Percentiles rank a stretch among this genome's conserved stretches.
phyloP scores from a whole-genome alignment of 2,329 filamentous ascomycete species.

The Claviceps sp. region DNA sequence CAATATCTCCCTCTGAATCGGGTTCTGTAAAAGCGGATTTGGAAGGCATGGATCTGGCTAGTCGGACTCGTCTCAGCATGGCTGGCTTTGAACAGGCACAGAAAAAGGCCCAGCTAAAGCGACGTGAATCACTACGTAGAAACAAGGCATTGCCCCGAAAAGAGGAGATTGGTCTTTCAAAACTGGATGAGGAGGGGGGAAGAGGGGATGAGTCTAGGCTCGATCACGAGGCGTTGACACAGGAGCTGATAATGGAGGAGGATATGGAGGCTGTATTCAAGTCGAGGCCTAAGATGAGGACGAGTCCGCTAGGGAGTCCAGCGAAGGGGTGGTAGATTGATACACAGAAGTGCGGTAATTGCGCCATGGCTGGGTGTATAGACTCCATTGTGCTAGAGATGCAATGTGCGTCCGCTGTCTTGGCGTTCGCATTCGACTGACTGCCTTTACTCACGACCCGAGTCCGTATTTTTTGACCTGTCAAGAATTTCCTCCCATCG shows the following conservation, averaged over 20 bases:
- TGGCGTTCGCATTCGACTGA: neutral
- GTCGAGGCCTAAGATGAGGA: conserved; percentile 66
- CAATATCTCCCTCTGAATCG: neutral
- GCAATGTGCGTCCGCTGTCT: too few relatives aligned
- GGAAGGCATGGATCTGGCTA: conserved; percentile 33
- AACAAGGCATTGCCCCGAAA: conserved; percentile 24
- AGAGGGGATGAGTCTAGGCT: conserved; percentile 5
- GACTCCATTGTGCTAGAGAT: neutral
- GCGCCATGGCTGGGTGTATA: neutral
- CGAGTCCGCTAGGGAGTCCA: conserved; percentile 52
- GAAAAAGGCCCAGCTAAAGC: conserved; percentile 46
- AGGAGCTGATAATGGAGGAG: conserved; percentile 57
- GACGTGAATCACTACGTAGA: conserved; percentile 36
- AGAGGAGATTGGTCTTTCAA: conserved; percentile 33
- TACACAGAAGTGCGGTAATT: neutral
- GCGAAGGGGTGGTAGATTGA: conserved; percentile 19
- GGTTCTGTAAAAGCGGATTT: neutral
- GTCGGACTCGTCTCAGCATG: conserved; percentile 49
- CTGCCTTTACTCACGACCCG: neutral
- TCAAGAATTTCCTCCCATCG: neutral
- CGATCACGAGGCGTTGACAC: conserved; percentile 38
- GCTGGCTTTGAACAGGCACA: conserved; percentile 45
- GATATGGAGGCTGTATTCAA: conserved; percentile 78
- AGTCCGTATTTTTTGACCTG: neutral
- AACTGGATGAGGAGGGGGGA: conserved; percentile 31